Evolutionary conservation across 2,329 filamentous ascomycete genomes (phyloP).

Genomic region (Ophiosphaerella herpotricha): DNA sequence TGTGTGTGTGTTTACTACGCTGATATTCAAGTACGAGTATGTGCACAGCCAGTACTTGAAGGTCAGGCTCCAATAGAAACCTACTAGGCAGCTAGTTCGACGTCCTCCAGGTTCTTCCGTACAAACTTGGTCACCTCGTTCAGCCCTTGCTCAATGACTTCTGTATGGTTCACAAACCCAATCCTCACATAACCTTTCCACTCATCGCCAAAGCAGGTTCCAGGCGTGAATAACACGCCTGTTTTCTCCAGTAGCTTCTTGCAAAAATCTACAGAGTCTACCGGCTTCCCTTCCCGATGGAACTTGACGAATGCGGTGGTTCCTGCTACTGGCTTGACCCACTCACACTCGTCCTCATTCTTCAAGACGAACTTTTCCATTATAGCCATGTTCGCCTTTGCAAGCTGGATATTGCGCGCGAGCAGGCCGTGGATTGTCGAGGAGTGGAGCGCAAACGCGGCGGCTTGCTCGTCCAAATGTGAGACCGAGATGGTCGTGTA

Average conservation of each 20-base stretch:
- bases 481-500: constrained; percentile 88
- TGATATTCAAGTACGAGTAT: too few relatives aligned
- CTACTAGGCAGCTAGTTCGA: constrained; percentile 46
- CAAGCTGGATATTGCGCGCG: constrained; percentile 67
- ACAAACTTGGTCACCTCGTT: constrained; percentile 60
- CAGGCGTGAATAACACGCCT: constrained; percentile 76
- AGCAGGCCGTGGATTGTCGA: constrained; percentile 67
- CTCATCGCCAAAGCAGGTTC: constrained; percentile 74
- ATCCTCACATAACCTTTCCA: constrained; percentile 75
- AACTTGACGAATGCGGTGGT: constrained; percentile 81
- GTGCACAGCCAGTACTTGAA: too few relatives aligned
- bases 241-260: constrained; percentile 68
- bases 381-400: constrained; percentile 68
- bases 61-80: too few relatives aligned
- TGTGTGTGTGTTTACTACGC: too few relatives aligned
- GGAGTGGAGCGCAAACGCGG: constrained; percentile 71
- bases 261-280: constrained; percentile 77
- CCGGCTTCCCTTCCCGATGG: constrained; percentile 60
- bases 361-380: constrained; percentile 70
- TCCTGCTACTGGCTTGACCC: constrained; percentile 76
- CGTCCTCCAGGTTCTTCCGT: constrained; percentile 59
- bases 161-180: constrained; percentile 74
- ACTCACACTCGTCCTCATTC: constrained; percentile 67
- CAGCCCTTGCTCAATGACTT: constrained; percentile 69
- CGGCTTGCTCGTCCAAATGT: constrained; percentile 79